Percentiles rank a stretch among this genome's conserved stretches.
These are phyloP conservation scores for Ilyonectria mors-panacis DNA, from an alignment of 2,329 filamentous ascomycete genomes.

Conservation along the genomic window DNA sequence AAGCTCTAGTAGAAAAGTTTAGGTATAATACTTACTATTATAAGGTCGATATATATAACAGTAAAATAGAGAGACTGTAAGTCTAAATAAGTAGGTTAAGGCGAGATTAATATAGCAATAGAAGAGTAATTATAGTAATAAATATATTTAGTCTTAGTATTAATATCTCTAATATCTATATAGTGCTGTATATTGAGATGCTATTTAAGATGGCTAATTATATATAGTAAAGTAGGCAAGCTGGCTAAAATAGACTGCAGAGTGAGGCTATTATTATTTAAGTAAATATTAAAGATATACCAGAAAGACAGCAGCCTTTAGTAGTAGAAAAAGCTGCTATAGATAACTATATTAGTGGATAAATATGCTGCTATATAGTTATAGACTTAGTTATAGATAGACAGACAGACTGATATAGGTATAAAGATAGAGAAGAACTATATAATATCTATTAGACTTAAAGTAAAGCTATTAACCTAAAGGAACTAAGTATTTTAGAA, in stretches of 20 bases:
- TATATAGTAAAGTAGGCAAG: conserved; percentile 22
- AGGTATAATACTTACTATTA: conserved; percentile 12
- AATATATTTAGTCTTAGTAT: conserved; percentile 21
- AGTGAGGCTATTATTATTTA: conserved; percentile 23
- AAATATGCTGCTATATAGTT: neutral
- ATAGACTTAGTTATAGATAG: conserved; percentile 24
- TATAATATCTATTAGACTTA: conserved; percentile 15
- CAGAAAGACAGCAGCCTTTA: neutral
- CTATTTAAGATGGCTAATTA: conserved; percentile 18
- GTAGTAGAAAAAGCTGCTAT: neutral
- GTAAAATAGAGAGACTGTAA: conserved; percentile 11
- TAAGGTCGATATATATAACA: conserved; percentile 4
- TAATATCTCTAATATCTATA: conserved; percentile 15
- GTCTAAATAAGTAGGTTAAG: conserved; percentile 8
- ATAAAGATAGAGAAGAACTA: conserved; percentile 18
- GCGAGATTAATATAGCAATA: conserved; percentile 7
- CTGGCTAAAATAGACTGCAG: conserved; percentile 7
- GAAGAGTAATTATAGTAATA: conserved; percentile 21
- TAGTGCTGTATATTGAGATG: conserved; percentile 19
- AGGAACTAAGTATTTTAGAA: neutral
- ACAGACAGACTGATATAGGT: neutral
- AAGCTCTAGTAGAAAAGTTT: conserved; percentile 3
- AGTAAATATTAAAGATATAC: neutral
- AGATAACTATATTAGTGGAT: neutral
- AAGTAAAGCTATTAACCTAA: neutral